Conservation (phyloP, 2,329 filamentous ascomycete genomes). For the Seiridium cupressi region DNA sequence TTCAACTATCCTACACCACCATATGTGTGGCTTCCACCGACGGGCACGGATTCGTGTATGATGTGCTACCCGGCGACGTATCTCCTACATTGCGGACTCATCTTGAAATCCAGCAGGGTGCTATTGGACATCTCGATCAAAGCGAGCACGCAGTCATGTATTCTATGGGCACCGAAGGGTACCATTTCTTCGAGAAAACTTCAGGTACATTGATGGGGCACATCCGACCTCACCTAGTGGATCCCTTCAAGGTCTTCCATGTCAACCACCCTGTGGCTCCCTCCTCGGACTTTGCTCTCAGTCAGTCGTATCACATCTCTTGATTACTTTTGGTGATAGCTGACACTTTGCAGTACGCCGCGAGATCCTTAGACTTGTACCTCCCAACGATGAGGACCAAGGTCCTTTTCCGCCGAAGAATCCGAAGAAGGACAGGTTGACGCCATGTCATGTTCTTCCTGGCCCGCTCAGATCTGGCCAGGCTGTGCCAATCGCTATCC, state of each 20-base stretch:
- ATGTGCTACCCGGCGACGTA: conserved; percentile 26
- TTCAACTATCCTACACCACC: conserved; percentile 39
- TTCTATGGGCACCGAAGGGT: conserved; percentile 39
- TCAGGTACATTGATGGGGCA: conserved; percentile 35
- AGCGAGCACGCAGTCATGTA: conserved; percentile 38
- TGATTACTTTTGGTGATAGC: not conserved
- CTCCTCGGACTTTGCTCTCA: not conserved
- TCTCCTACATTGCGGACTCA: conserved; percentile 31
- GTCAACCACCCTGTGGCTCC: conserved; percentile 17
- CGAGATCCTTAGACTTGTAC: conserved; percentile 17
- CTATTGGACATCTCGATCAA: conserved; percentile 43
- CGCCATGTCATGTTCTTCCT: conserved; percentile 24
- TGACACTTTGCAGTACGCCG: conserved; percentile 18
- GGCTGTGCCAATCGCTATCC: conserved; percentile 19
- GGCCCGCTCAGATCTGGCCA: conserved; percentile 9
- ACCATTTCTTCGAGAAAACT: conserved; percentile 38
- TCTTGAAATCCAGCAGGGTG: conserved; percentile 36
- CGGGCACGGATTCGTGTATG: conserved; percentile 42
- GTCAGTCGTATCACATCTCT: not conserved
- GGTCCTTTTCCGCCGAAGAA: conserved; percentile 13
- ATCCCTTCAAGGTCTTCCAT: conserved; percentile 27
- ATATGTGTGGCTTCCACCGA: conserved; percentile 43
- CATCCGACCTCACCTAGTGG: conserved; percentile 17
- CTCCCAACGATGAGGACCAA: not conserved
- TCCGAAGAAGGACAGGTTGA: conserved; percentile 22